Evolutionary conservation across 129 eudicot genomes (phyloP).

Genomic region (Flaveria sonorensis): DNA sequence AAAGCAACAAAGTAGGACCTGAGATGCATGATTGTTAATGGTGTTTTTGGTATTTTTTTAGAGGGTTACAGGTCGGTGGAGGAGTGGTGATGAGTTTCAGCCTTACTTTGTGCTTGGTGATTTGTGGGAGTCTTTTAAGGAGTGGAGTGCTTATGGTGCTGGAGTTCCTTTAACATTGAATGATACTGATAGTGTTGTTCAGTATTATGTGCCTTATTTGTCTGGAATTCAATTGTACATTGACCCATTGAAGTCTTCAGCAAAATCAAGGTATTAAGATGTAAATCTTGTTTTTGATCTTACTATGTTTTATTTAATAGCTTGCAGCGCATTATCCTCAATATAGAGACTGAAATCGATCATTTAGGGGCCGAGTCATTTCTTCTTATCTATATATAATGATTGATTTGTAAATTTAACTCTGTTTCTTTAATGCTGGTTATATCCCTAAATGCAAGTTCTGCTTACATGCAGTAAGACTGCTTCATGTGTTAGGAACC

Average conservation of each 20-base stretch:
- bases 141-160: constrained; percentile 99
- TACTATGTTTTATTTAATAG: background rate
- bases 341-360: background rate
- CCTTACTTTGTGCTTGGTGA: constrained; percentile 86
- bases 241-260: constrained; percentile 58
- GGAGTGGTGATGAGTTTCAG: constrained; percentile 53
- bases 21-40: background rate
- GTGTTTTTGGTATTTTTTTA: constrained; percentile 32
- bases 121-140: constrained; percentile 92
- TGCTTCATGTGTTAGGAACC: background rate
- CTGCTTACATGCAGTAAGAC: background rate
- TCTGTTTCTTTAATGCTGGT: background rate
- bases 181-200: constrained; percentile 75
- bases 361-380: background rate
- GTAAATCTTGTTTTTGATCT: background rate
- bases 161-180: constrained; percentile 87
- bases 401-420: background rate
- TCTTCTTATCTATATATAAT: background rate
- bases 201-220: constrained; percentile 92
- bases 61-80: constrained; percentile 71
- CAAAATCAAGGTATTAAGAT: constrained; percentile 57
- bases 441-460: background rate
- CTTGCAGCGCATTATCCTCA: background rate
- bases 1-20: background rate
- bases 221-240: constrained; percentile 88